Base-by-base conservation (phyloP, 768 basidiomycete genomes). In the Russula sp. region DNA sequence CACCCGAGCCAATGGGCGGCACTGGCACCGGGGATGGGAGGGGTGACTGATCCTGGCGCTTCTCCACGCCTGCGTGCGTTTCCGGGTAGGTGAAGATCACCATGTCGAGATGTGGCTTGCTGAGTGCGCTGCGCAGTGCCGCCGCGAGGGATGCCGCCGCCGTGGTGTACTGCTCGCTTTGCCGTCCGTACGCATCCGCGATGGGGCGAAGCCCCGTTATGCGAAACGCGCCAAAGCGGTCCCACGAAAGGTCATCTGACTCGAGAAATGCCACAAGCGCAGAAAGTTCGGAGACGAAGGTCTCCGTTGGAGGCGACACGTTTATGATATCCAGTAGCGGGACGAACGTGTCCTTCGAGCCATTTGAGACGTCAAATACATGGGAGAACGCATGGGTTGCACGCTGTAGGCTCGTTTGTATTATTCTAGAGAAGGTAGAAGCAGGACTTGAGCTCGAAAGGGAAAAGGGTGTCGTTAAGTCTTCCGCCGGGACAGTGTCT, bases 161-260 rank as follows among this genome's bases (percentile, higher is more conserved):
- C 39, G 73, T 64, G 7, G 58, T 58, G 72, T 88, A 88, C 67
- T 84, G 78, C 52, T 80, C 78, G 70, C 86, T 86, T 7, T 75
- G 70, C 32, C 69, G 59, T 13, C 85, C 87, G 60, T 80, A 74
- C 7, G 70, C 70, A 14, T 72, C 63, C 32, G 80, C 80, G 42
- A 88, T 71, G 13, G 77, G 73, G 16, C 75, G 67, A 6, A 91
- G 75, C 18, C 77, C 77, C 0, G 76, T 73, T 45, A 91, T 68
- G 61, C 86, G 81, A 52, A 89, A 72, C 7, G 85, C 86, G 34
- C 83, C 86, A 65, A 91, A 91, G 20, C 67, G 70, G 59, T 71
- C 69, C n/a, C 75, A 72, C 45, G 78, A 70, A 10, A 75, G 70
- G 34, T 61, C 56, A 54, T 80, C 78, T 36, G 79, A 73, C 18